Percentiles rank a stretch among this genome's conserved stretches.
These are phyloP conservation scores for Aspergillus coremiiformis DNA, from an alignment of 495 filamentous ascomycete species.

Conservation along the genomic window DNA sequence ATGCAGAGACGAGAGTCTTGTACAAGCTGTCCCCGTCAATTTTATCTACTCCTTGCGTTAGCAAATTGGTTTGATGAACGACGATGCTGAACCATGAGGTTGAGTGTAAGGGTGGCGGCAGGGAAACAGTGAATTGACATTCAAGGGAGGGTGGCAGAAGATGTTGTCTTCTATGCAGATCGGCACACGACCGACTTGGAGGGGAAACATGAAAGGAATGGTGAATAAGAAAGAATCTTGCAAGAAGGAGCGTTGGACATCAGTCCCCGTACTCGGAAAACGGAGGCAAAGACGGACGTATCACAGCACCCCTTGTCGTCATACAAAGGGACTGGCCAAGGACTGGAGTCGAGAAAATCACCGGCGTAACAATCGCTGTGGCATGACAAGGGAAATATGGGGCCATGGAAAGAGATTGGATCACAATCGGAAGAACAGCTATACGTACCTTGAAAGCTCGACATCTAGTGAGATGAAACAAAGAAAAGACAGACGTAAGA, in stretches of 20 bases:
- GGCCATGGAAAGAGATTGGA: not conserved
- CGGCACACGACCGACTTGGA: not conserved
- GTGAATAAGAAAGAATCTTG: constrained; percentile 10
- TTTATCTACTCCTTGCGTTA: not conserved
- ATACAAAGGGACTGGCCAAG: not conserved
- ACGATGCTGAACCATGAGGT: not conserved
- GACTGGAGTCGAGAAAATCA: not conserved
- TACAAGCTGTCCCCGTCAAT: constrained; percentile 1
- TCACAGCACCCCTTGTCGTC: not conserved
- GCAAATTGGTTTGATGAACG: not conserved
- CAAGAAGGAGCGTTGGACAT: constrained; percentile 8
- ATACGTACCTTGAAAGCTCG: constrained; percentile 15
- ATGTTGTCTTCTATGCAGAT: not conserved
- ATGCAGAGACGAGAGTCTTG: constrained; percentile 4
- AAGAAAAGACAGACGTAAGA: constrained; percentile 1
- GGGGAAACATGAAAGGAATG: not conserved
- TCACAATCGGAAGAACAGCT: not conserved
- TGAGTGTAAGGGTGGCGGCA: not conserved
- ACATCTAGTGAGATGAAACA: constrained; percentile 14
- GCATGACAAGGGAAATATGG: constrained; percentile 17
- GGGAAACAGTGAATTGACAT: no score
- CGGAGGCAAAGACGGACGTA: not conserved
- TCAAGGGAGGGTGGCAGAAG: constrained; percentile 7
- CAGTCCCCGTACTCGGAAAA: not conserved
- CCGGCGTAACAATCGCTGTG: not conserved